Base-by-base conservation (phyloP, 371 early-diverging fungal genomes). In the Mortierella sp. region DNA sequence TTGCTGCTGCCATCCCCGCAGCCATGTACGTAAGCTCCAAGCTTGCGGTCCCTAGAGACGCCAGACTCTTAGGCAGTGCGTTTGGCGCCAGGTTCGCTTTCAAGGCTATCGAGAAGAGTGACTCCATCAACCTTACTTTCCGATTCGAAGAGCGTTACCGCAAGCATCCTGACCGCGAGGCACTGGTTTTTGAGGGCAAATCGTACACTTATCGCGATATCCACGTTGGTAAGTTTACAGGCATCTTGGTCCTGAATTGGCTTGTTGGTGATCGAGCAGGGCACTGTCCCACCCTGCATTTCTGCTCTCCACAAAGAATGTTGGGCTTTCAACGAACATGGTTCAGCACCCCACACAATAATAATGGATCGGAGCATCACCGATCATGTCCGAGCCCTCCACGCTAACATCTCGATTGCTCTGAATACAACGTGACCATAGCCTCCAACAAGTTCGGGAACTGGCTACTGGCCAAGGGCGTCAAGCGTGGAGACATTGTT, bases 11-110 rank as follows among this genome's bases (percentile, higher is more conserved):
- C 21, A 43, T 72, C 1, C 72, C 72, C 8, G 72, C 54, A 19
- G 72, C 67, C 50, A 58, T 72, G 72, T 72, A 72, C 34, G 58
- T 62, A 19, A 49, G 63, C 54, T 57, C 72, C 24, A 72, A 72
- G 62, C 50, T 72, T 12, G 13, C 58, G 0, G 7, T 72, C 19
- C 61, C 58, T 7, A 56, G 43, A 21, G 72, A 72, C 34, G 49
- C 46, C 2, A 61, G 53, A 13, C 45, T 58, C 10, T 31, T 72
- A 50, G n/a, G 30, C 13, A 24, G 31, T 13, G 23, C 54, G 12
- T 24, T 62, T 30, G 50, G 42, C 1, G 5, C 57, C 30, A 65
- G 58, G 55, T 16, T 24, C 2, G 66, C 61, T 6, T 65, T 41
- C 38, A 39, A 12, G 0, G 26, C 49, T 23, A 34, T 58, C 30